Conservation (phyloP, 306 rosid species). For the Vigna reflexopilosa region DNA sequence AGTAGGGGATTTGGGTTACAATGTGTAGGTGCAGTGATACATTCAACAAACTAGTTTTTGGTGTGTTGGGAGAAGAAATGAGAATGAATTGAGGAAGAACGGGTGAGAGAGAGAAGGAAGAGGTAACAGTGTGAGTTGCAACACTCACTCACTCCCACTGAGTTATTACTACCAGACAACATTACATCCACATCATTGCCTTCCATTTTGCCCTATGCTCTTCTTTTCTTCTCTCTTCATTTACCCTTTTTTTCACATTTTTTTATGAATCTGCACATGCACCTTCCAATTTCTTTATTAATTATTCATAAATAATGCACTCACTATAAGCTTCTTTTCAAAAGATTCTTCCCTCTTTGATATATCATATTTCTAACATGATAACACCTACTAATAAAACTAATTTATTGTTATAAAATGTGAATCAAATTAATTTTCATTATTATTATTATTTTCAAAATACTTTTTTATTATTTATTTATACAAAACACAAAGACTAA, state of each 20-base stretch:
- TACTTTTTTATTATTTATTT: too few relatives aligned
- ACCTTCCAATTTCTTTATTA: neutral
- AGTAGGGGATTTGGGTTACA: slow-evolving; percentile 17
- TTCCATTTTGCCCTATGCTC: slow-evolving; percentile 8
- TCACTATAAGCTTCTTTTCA: neutral
- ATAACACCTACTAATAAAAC: too few relatives aligned
- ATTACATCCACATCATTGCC: slow-evolving; percentile 20
- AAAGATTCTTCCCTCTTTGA: too few relatives aligned
- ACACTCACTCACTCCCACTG: slow-evolving; percentile 14
- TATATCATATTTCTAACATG: too few relatives aligned
- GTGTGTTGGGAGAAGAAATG: slow-evolving; percentile 1
- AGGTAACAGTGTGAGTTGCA: neutral
- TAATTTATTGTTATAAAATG: too few relatives aligned
- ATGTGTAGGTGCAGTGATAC: slow-evolving; percentile 15
- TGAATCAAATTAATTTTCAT: too few relatives aligned
- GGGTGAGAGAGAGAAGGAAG: neutral
- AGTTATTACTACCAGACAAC: slow-evolving; percentile 11
- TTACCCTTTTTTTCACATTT: neutral
- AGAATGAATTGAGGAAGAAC: neutral
- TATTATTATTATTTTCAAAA: too few relatives aligned
- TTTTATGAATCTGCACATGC: neutral
- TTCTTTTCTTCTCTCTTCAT: neutral
- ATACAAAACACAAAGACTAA: too few relatives aligned
- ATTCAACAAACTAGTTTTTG: neutral
- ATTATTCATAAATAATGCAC: neutral